These are phyloP conservation scores for Yarrowia osloensis DNA, from an alignment of 805 yeast genomes.

Conservation along the genomic window DNA sequence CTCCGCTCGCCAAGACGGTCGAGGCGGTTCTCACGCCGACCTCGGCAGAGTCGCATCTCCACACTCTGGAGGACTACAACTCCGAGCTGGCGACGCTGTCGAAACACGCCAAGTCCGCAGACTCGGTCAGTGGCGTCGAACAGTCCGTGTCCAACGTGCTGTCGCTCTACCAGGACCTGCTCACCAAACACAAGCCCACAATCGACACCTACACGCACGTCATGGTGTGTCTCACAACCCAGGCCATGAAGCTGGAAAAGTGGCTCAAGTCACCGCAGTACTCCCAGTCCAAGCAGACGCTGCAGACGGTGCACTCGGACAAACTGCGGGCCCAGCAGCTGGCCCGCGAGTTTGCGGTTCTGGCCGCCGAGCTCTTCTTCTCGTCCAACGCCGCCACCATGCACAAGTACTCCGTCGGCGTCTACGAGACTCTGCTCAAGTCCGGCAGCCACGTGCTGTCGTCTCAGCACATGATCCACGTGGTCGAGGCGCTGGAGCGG, in stretches of 20 bases:
- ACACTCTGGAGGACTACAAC: conserved; percentile 9
- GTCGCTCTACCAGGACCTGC: conserved; percentile 12
- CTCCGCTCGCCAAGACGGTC: neutral
- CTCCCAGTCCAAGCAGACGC: conserved; percentile 8
- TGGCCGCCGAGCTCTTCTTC: conserved; percentile 13
- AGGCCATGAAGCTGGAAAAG: conserved; percentile 20
- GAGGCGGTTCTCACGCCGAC: neutral
- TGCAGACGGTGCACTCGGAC: neutral
- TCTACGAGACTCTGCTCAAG: conserved; percentile 21
- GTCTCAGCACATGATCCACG: conserved; percentile 3
- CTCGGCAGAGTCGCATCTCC: neutral
- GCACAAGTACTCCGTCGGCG: conserved; percentile 10
- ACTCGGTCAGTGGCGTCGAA: neutral
- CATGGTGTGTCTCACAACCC: conserved; percentile 6
- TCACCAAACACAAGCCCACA: conserved; percentile 5
- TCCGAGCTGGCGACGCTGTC: neutral
- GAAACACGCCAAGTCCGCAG: neutral
- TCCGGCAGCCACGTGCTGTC: neutral
- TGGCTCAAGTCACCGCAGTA: conserved; percentile 22
- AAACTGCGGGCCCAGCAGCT: neutral
- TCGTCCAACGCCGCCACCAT: conserved; percentile 12
- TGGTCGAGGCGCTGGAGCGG: neutral
- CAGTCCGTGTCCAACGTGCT: neutral
- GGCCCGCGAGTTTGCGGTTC: neutral
- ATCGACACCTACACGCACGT: conserved; percentile 1